Evolutionary conservation across 805 yeast species (phyloP).

Genomic region (Yamadazyma sp.): DNA sequence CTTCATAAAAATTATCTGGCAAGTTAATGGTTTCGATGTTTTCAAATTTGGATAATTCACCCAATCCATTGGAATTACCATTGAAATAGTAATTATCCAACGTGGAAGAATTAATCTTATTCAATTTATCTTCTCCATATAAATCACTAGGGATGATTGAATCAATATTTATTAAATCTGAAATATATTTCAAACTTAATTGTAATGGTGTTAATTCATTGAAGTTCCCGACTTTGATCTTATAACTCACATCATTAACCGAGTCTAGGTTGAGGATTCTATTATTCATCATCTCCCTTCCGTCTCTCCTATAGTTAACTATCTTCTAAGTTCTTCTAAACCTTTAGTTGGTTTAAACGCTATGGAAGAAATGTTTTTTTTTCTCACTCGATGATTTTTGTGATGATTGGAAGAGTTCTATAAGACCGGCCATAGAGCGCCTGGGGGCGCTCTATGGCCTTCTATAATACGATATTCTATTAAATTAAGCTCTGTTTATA

Average conservation of each 20-base stretch:
- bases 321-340: no score
- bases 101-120: slow-evolving; percentile 34
- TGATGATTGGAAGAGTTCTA: no score
- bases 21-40: slow-evolving; percentile 63
- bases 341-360: no score
- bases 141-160: slow-evolving; percentile 55
- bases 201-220: slow-evolving; percentile 51
- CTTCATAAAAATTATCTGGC: slow-evolving; percentile 78
- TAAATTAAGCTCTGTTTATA: no score
- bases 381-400: no score
- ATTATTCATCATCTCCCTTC: slow-evolving; percentile 7
- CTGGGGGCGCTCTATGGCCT: no score
- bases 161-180: slow-evolving; percentile 55
- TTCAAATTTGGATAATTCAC: slow-evolving; percentile 71
- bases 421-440: no score
- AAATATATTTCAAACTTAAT: slow-evolving; percentile 62
- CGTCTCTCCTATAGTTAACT: no score
- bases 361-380: no score
- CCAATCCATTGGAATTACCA: slow-evolving; percentile 34
- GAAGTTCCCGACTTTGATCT: slow-evolving; percentile 46
- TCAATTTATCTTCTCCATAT: slow-evolving; percentile 56
- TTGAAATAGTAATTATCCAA: slow-evolving; percentile 66
- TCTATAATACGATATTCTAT: no score
- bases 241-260: slow-evolving; percentile 40
- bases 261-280: slow-evolving; percentile 28